Conservation (phyloP, 495 filamentous ascomycete species). For the Parathielavia hyrcaniae region DNA sequence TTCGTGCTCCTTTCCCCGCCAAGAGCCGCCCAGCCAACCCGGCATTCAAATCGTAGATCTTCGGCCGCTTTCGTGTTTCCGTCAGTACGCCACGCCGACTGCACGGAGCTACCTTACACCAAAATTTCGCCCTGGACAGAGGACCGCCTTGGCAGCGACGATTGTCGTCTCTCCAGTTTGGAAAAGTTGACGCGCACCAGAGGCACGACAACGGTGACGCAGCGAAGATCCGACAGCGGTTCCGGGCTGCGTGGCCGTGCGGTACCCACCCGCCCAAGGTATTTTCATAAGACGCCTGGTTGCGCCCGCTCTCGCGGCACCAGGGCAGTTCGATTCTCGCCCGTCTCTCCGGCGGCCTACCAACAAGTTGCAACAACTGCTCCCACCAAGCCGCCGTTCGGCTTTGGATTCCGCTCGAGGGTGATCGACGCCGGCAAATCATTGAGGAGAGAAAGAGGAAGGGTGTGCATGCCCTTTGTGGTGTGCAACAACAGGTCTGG, state of each 20-base stretch:
- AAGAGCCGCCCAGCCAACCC: constrained; percentile 26
- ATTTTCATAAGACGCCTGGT: constrained; percentile 9
- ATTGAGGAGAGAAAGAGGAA: background rate
- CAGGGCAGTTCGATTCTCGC: too few species aligned
- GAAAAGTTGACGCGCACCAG: constrained; percentile 13
- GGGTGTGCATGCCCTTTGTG: constrained; percentile 13
- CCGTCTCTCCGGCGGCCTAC: too few species aligned
- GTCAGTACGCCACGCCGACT: constrained; percentile 27
- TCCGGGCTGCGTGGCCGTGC: background rate
- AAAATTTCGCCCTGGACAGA: constrained; percentile 28
- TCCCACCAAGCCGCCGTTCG: background rate
- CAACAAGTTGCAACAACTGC: background rate
- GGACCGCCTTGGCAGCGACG: constrained; percentile 30
- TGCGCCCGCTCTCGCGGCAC: background rate
- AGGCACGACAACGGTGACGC: constrained; percentile 6
- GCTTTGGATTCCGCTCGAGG: constrained; percentile 1
- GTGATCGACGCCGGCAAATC: constrained; percentile 6
- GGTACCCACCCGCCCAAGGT: too few species aligned
- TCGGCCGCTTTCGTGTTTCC: constrained; percentile 24
- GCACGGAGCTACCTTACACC: constrained; percentile 32
- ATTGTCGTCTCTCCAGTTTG: too few species aligned
- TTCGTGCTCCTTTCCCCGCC: constrained; percentile 14
- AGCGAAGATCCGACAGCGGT: constrained; percentile 1
- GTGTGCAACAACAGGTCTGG: constrained; percentile 12
- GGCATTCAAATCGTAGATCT: constrained; percentile 30